These are phyloP conservation scores for Nigrospora sphaerica DNA, from an alignment of 2,329 filamentous ascomycete species.

Conservation along the genomic window DNA sequence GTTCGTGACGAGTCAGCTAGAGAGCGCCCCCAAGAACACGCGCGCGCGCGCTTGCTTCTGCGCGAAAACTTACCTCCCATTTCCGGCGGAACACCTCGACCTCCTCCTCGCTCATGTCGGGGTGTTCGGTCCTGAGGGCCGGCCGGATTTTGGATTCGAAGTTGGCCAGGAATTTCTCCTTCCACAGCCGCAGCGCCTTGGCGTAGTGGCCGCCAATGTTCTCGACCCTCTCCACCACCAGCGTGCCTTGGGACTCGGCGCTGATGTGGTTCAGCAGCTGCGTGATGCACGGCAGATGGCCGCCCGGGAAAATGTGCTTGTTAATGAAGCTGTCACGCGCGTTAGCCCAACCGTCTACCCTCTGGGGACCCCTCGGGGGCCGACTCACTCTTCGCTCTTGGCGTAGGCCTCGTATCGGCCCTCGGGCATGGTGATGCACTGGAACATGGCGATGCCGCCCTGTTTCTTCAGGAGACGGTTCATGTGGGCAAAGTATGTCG, in stretches of 20 bases:
- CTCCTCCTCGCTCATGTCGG: conserved; percentile 51
- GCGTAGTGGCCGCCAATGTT: conserved; percentile 72
- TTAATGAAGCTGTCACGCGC: conserved; percentile 53
- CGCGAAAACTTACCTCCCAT: conserved; percentile 50
- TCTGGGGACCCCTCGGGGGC: not conserved
- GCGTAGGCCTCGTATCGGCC: conserved; percentile 59
- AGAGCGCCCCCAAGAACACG: not conserved
- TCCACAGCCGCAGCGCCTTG: conserved; percentile 62
- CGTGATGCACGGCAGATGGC: conserved; percentile 55
- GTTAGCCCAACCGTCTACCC: not conserved
- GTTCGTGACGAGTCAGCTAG: not conserved
- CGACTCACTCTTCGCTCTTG: conserved; percentile 52
- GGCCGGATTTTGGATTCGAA: conserved; percentile 55
- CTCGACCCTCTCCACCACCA: conserved; percentile 61
- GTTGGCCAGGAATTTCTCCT: conserved; percentile 55
- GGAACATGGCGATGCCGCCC: conserved; percentile 62
- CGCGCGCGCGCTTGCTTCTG: not conserved
- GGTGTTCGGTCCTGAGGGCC: conserved; percentile 51
- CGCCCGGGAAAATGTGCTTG: conserved; percentile 74
- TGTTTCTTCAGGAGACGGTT: conserved; percentile 57
- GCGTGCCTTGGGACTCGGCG: conserved; percentile 49
- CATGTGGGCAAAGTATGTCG: conserved; percentile 60
- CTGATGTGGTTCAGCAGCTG: conserved; percentile 54
- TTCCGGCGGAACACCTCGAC: conserved; percentile 63
- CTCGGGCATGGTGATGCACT: conserved; percentile 74